A percentile compares a stretch with the other conserved stretches of the same genome.
phyloP scores from a whole-genome alignment of 2,329 filamentous ascomycete species.

The Monilinia polystroma region DNA sequence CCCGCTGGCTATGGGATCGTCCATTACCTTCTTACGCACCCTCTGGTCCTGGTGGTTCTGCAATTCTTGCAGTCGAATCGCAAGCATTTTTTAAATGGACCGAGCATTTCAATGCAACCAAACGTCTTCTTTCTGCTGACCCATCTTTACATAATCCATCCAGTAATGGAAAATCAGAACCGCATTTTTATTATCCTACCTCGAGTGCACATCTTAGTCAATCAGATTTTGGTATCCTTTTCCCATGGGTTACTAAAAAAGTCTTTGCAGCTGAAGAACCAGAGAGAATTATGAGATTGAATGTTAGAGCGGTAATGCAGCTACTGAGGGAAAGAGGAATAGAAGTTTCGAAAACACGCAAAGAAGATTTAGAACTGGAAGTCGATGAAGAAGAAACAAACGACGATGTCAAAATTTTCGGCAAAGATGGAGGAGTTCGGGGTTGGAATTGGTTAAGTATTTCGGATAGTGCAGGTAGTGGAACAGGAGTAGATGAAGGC shows the following conservation, averaged over 20 bases:
- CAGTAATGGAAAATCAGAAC: conserved; percentile 39
- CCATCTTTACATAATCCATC: conserved; percentile 46
- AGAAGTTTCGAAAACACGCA: conserved; percentile 50
- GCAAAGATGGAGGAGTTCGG: conserved; percentile 30
- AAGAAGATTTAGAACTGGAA: conserved; percentile 42
- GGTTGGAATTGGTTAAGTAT: conserved; percentile 38
- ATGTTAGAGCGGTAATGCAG: conserved; percentile 58
- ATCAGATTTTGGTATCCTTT: conserved; percentile 79
- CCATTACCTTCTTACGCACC: conserved; percentile 67
- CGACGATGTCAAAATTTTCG: conserved; percentile 36
- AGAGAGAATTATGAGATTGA: conserved; percentile 58
- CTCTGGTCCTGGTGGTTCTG: conserved; percentile 54
- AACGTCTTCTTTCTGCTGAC: conserved; percentile 60
- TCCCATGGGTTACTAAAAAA: conserved; percentile 66
- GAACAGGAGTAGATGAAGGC: conserved; percentile 26
- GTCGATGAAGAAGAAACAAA: conserved; percentile 25
- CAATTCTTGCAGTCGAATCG: conserved; percentile 69
- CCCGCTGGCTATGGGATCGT: conserved; percentile 65
- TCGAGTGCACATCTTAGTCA: conserved; percentile 79
- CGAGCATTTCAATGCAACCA: conserved; percentile 68
- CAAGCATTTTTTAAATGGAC: conserved; percentile 78
- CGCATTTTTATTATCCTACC: conserved; percentile 72
- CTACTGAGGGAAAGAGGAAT: conserved; percentile 53
- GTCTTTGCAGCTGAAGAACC: conserved; percentile 58
- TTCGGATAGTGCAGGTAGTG: not conserved